phyloP scores from a whole-genome alignment of 2,329 filamentous ascomycete species.

The Pezizomycotina sp. region DNA sequence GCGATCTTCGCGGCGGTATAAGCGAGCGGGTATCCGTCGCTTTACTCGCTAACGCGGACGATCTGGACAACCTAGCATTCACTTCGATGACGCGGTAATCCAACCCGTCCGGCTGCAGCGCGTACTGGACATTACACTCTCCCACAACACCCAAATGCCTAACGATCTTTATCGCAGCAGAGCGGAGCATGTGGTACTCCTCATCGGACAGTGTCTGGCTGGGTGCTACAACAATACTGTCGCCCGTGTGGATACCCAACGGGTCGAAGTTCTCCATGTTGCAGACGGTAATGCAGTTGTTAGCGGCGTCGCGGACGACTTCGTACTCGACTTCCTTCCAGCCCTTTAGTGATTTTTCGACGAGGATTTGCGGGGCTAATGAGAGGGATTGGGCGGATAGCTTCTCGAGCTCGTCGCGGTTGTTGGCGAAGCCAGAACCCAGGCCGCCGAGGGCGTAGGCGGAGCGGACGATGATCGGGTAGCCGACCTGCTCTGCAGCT shows the following conservation, averaged over 20 bases:
- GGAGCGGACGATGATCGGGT: conserved; percentile 94
- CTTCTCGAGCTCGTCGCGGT: conserved; percentile 83
- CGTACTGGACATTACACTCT: conserved; percentile 98
- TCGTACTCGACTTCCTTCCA: conserved; percentile 99
- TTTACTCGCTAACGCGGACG: conserved; percentile 91
- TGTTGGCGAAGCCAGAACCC: conserved; percentile 88
- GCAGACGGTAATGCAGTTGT: conserved; percentile 98
- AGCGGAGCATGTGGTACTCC: conserved; percentile 98
- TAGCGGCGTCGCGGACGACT: conserved; percentile 86
- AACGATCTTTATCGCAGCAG: conserved; percentile 94
- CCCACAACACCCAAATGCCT: conserved; percentile 92
- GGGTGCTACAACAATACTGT: conserved; percentile 94
- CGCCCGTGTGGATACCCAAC: conserved; percentile 90
- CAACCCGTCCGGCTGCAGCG: conserved; percentile 84
- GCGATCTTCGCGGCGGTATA: conserved; percentile 98
- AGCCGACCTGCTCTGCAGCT: conserved; percentile 73
- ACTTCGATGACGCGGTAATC: conserved; percentile 99
- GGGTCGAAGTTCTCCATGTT: conserved; percentile 99
- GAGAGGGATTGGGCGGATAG: conserved; percentile 84
- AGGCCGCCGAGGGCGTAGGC: conserved; percentile 93
- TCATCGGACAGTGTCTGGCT: conserved; percentile 95
- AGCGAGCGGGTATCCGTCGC: conserved; percentile 93
- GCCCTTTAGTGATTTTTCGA: conserved; percentile 96
- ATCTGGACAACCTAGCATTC: conserved; percentile 94
- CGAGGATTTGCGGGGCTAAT: conserved; percentile 85